Base-by-base conservation (phyloP, 306 rosid species). In the Medicago ruthenica region DNA sequence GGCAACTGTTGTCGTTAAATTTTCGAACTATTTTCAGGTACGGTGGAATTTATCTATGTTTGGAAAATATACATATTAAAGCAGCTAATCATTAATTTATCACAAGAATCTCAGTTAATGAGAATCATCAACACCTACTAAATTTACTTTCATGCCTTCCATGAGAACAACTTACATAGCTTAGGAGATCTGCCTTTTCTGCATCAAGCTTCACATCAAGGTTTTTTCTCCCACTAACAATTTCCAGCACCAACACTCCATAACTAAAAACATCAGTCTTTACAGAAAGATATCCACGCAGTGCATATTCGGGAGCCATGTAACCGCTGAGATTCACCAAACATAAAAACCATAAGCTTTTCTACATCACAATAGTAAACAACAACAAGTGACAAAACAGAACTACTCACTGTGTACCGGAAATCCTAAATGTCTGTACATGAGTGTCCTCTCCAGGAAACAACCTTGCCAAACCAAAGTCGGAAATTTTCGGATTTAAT, bases 381-480 rank as follows among this genome's bases (percentile, higher is more conserved):
- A 9, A 59, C 34, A 68, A 65, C 8, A 51, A 39, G 64, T 59
- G 45, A 73, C 53, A 84, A 75, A 77, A 73, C 70, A 84, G 70
- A 77, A 75, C 69, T 76, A 93, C 98, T 89, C 82, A 93, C 98
- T 82, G 88, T 78, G 98, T 93, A 78, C 98, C 98, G 3, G 98
- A 81, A 77, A 93, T 89, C 90, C 79, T 85, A 71, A 93, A 91
- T 47, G 98, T 93, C 76, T 91, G 81, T 54, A 89, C 20, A 67
- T 93, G 97, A 69, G 97, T 93, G 68, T 87, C 98, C 9, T 93
- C 98, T 62, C 97, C 98, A 13, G 98, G 96, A 87, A 93, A 93
- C 45, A 93, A 88, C 74, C 97, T 88, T 1, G 98, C 98, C 85
- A 93, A 79, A 48, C 98, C 97, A 60, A 89, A 93, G 85, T 91